Percentiles rank a stretch among this genome's conserved stretches.
These are phyloP conservation scores for Panicum virgatum DNA, from an alignment of 202 grass and related monocot genomes.

Conservation along the genomic window DNA sequence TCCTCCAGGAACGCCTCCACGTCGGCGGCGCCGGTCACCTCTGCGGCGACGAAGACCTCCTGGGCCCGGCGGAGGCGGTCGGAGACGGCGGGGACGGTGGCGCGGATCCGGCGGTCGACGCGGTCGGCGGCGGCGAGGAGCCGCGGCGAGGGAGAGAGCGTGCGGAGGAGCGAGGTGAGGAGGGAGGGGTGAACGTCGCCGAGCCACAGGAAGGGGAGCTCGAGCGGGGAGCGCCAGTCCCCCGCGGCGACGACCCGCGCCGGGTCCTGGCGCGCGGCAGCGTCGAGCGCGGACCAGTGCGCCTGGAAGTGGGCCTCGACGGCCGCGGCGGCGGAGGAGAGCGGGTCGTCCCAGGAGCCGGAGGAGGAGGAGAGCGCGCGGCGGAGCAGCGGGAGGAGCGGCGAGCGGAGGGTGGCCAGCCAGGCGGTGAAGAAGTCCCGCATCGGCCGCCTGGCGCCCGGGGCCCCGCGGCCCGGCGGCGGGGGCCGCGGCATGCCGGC, in stretches of 20 bases:
- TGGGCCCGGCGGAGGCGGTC: conserved; percentile 63
- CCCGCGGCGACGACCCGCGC: conserved; percentile 43
- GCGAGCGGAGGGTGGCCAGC: conserved; percentile 59
- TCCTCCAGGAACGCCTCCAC: conserved; percentile 51
- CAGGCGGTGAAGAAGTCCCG: conserved; percentile 60
- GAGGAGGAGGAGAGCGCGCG: conserved; percentile 51
- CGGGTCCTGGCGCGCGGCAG: conserved; percentile 59
- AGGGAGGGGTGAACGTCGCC: conserved; percentile 67
- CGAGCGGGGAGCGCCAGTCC: conserved; percentile 58
- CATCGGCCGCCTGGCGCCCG: conserved; percentile 43
- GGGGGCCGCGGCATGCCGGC: conserved; percentile 46
- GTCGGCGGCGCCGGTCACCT: conserved; percentile 38
- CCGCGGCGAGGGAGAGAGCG: conserved; percentile 49
- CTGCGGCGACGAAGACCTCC: conserved; percentile 41
- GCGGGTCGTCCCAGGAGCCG: conserved; percentile 43
- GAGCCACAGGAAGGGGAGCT: conserved; percentile 69
- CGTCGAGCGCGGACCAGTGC: conserved; percentile 63
- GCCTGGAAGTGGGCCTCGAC: conserved; percentile 64
- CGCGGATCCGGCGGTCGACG: conserved; percentile 63
- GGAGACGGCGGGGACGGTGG: conserved; percentile 45
- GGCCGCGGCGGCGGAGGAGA: conserved; percentile 45
- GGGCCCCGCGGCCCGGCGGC: conserved; percentile 42
- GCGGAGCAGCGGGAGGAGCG: conserved; percentile 62
- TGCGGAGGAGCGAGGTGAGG: conserved; percentile 57
- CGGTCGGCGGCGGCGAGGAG: conserved; percentile 51